These are phyloP conservation scores for Penicillium hordei DNA, from an alignment of 2,329 filamentous ascomycete genomes.

Conservation along the genomic window DNA sequence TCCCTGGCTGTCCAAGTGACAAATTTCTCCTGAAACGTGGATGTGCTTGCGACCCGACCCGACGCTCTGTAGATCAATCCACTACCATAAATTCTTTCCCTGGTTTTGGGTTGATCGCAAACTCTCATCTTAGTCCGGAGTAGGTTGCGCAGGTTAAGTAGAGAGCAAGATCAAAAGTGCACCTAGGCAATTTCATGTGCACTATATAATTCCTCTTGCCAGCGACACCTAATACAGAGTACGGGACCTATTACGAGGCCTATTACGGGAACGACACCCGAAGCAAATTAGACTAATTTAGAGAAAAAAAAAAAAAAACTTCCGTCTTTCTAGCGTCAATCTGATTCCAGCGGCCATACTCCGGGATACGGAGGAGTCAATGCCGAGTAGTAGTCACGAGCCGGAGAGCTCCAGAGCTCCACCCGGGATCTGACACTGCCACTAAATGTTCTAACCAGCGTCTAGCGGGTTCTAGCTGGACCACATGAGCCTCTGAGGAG, in stretches of 20 bases:
- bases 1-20: neutral
- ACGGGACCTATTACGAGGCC: neutral
- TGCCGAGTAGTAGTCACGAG: neutral
- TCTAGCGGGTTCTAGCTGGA: constrained; percentile 38
- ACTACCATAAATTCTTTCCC: neutral
- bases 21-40: neutral
- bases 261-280: neutral
- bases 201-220: neutral
- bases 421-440: constrained; percentile 28
- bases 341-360: neutral
- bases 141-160: neutral
- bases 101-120: neutral
- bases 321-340: constrained; percentile 8
- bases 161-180: neutral
- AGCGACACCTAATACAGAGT: neutral
- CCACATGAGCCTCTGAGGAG: constrained; percentile 8
- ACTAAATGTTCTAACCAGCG: constrained; percentile 28
- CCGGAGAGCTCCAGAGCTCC: constrained; percentile 11
- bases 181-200: neutral
- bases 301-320: neutral
- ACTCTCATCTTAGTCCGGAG: neutral
- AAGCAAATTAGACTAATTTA: neutral
- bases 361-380: neutral
- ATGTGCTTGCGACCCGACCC: neutral
- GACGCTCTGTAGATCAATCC: constrained; percentile 1